These are phyloP conservation scores for Ogataea trehaloabstinens DNA, from an alignment of 805 yeast genomes.

Conservation along the genomic window DNA sequence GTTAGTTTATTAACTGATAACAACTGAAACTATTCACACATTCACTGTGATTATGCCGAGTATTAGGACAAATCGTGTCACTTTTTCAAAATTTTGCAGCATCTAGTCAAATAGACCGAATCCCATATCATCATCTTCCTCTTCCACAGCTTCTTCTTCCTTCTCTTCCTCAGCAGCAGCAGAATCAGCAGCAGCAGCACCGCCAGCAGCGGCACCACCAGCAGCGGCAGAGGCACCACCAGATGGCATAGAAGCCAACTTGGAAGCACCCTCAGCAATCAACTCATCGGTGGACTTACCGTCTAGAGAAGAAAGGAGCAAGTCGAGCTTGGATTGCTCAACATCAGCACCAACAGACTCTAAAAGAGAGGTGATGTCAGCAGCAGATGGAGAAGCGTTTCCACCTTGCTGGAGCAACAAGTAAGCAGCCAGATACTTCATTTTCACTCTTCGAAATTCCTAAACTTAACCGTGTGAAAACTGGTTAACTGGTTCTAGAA, in stretches of 20 bases:
- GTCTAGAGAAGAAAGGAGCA: constrained; percentile 81
- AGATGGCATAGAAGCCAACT: constrained; percentile 95
- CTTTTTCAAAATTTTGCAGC: neutral
- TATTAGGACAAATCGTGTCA: neutral
- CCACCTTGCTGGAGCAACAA: constrained; percentile 98
- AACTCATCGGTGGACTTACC: constrained; percentile 91
- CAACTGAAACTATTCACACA: neutral
- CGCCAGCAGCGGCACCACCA: constrained; percentile 68
- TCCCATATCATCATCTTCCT: constrained; percentile 79
- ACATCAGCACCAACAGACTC: constrained; percentile 95
- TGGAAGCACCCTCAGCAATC: constrained; percentile 91
- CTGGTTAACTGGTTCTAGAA: constrained; percentile 39
- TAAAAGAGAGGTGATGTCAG: constrained; percentile 83
- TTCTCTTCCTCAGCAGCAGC: constrained; percentile 72
- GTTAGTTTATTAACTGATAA: neutral
- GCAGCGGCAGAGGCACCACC: constrained; percentile 95
- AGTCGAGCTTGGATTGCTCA: constrained; percentile 81
- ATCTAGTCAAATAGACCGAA: constrained; percentile 40
- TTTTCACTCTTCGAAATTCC: constrained; percentile 18
- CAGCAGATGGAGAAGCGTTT: constrained; percentile 88
- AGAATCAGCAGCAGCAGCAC: constrained; percentile 67
- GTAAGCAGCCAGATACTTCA: constrained; percentile 99
- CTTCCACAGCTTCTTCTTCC: constrained; percentile 56
- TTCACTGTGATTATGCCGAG: neutral
- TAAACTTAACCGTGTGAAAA: constrained; percentile 1